These are phyloP conservation scores for Lathyrus aphaca DNA, from an alignment of 306 rosid genomes.

Conservation along the genomic window DNA sequence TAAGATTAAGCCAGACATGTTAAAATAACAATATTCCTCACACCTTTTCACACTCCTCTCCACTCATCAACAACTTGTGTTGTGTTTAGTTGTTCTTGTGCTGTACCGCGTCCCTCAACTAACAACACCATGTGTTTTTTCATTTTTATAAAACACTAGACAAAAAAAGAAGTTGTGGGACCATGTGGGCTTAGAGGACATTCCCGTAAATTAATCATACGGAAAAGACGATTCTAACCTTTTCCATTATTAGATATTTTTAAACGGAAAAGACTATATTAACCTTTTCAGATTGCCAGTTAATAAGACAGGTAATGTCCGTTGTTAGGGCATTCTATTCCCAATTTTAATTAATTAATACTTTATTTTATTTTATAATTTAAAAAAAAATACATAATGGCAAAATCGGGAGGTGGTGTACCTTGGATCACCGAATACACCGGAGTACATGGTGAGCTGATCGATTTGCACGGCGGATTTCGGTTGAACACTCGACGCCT, in stretches of 20 bases:
- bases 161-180: conserved; percentile 6
- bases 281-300: conserved; percentile 33
- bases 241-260: background rate
- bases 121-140: conserved; percentile 8
- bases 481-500: conserved; percentile 74
- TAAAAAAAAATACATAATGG: background rate
- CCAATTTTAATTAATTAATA: background rate
- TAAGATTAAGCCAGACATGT: conserved; percentile 35
- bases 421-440: conserved; percentile 91
- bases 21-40: conserved; percentile 29
- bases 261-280: background rate
- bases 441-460: conserved; percentile 79
- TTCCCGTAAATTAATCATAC: conserved; percentile 18
- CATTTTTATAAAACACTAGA: background rate
- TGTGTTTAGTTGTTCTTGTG: conserved; percentile 32
- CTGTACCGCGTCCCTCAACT: conserved; percentile 33
- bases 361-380: background rate
- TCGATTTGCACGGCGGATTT: conserved; percentile 77
- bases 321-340: conserved; percentile 35
- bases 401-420: conserved; percentile 16
- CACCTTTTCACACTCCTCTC: conserved; percentile 13
- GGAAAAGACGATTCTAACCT: background rate
- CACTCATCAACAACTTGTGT: conserved; percentile 37
- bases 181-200: conserved; percentile 16
- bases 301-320: conserved; percentile 47